Conservation (phyloP, 768 basidiomycete genomes). For the Floccularia luteovirens region DNA sequence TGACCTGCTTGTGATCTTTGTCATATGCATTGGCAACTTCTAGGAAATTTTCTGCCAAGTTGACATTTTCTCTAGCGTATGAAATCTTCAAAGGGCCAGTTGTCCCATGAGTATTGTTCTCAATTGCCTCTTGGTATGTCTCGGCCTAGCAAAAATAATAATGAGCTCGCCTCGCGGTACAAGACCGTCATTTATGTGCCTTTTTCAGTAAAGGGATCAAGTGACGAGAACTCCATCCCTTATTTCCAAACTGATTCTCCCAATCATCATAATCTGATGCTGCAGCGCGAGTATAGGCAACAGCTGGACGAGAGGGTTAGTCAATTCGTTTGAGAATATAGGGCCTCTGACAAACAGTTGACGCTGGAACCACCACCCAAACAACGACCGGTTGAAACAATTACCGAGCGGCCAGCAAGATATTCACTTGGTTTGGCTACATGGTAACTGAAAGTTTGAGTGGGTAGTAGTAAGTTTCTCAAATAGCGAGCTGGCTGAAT, state of each 20-base stretch:
- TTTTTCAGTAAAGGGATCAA: conserved; percentile 53
- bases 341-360: conserved; percentile 43
- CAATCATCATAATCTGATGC: conserved; percentile 64
- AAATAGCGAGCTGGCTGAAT: conserved; percentile 47
- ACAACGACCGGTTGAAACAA: conserved; percentile 39
- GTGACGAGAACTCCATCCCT: conserved; percentile 53
- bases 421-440: conserved; percentile 33
- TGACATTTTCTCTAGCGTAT: conserved; percentile 25
- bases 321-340: neutral
- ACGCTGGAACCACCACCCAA: conserved; percentile 59
- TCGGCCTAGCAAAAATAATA: conserved; percentile 23
- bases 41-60: conserved; percentile 21
- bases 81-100: conserved; percentile 45
- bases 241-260: conserved; percentile 40
- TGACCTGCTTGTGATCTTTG: conserved; percentile 28
- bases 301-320: conserved; percentile 18
- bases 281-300: conserved; percentile 50
- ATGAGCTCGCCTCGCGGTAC: neutral
- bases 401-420: conserved; percentile 31
- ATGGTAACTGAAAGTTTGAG: conserved; percentile 37
- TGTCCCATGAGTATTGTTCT: conserved; percentile 33
- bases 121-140: conserved; percentile 22
- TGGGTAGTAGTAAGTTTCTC: conserved; percentile 27
- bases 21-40: conserved; percentile 27
- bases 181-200: conserved; percentile 18